Conservation (phyloP, 768 basidiomycete species). For the Lactifluus subvellereus region DNA sequence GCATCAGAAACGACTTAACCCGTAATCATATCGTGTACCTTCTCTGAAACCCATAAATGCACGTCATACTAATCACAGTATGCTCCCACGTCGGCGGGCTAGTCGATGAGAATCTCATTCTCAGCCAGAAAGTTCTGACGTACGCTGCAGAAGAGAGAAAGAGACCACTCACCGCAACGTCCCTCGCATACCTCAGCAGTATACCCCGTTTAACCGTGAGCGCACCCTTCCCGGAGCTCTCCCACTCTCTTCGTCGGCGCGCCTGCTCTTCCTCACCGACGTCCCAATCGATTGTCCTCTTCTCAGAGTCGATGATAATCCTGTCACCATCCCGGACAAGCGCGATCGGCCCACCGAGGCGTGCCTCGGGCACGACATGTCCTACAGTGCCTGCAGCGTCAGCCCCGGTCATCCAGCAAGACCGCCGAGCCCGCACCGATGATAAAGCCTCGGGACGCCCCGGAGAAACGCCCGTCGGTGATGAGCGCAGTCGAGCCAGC, state of each 20-base stretch:
- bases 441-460: slow-evolving; percentile 66
- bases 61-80: slow-evolving; percentile 56
- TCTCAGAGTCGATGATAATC: slow-evolving; percentile 67
- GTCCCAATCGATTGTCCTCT: slow-evolving; percentile 62
- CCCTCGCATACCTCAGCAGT: slow-evolving; percentile 74
- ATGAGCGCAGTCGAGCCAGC: slow-evolving; percentile 73
- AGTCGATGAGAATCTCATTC: slow-evolving; percentile 4
- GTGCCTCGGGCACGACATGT: slow-evolving; percentile 60
- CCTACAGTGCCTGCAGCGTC: slow-evolving; percentile 35
- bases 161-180: slow-evolving; percentile 63
- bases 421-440: slow-evolving; percentile 36
- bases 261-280: slow-evolving; percentile 62
- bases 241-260: slow-evolving; percentile 60
- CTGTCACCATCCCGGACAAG: slow-evolving; percentile 78
- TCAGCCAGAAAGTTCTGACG: slow-evolving; percentile 1
- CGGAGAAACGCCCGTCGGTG: slow-evolving; percentile 87
- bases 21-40: neutral
- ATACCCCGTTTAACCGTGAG: slow-evolving; percentile 70
- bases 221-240: slow-evolving; percentile 54
- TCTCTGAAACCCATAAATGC: neutral
- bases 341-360: slow-evolving; percentile 81
- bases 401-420: neutral
- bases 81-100: slow-evolving; percentile 80
- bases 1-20: neutral
- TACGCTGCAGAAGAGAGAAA: neutral